Conservation (phyloP, 306 rosid genomes). For the Castanea sativa region DNA sequence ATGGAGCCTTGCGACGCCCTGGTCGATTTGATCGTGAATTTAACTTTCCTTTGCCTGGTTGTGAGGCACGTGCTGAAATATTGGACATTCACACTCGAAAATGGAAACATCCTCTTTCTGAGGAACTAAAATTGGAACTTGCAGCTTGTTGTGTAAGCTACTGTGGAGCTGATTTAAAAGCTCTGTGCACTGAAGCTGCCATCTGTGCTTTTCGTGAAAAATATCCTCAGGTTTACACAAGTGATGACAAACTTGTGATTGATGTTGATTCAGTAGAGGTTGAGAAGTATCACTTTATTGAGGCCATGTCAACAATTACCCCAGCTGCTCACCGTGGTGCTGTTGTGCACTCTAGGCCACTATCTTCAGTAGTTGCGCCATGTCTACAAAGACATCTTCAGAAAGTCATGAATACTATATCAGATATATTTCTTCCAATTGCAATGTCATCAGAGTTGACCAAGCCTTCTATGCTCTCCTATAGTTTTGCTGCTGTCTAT, state of each 20-base stretch:
- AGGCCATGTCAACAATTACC: constrained; percentile 95
- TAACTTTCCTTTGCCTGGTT: constrained; percentile 87
- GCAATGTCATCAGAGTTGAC: constrained; percentile 67
- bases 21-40: constrained; percentile 98
- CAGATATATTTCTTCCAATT: constrained; percentile 71
- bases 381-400: constrained; percentile 74
- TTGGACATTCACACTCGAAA: constrained; percentile 90
- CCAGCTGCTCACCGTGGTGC: constrained; percentile 99
- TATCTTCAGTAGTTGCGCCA: constrained; percentile 84
- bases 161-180: constrained; percentile 98
- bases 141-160: constrained; percentile 98
- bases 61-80: constrained; percentile 94
- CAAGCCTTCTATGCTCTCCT: constrained; percentile 80
- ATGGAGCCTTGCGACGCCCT: constrained; percentile 98
- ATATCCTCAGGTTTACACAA: constrained; percentile 93
- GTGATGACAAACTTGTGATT: constrained; percentile 92
- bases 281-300: constrained; percentile 83
- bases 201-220: constrained; percentile 90
- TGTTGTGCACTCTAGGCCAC: constrained; percentile 87
- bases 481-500: constrained; percentile 82
- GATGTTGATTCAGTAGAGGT: constrained; percentile 91
- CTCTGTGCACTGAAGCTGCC: constrained; percentile 98
- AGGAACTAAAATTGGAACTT: constrained; percentile 74
- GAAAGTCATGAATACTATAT: constrained; percentile 63
- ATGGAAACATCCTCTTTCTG: constrained; percentile 90